A percentile compares a stretch with the other conserved stretches of the same genome.
phyloP scores from a whole-genome alignment of 208 protist species.

The Herpetomonas muscarum region DNA sequence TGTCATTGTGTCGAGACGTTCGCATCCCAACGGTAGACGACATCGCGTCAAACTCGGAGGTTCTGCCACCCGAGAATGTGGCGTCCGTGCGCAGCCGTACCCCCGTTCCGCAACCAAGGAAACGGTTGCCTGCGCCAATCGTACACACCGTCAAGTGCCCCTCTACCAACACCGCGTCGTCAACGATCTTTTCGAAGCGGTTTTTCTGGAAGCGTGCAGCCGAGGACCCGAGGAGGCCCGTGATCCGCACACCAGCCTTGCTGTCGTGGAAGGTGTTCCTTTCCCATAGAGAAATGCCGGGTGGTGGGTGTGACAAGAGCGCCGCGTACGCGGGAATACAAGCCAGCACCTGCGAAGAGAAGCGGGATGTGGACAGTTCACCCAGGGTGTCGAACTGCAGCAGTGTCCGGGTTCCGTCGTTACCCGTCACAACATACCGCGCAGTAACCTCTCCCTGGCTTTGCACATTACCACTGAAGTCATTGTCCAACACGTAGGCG shows the following conservation, averaged over 20 bases:
- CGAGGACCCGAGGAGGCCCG: constrained; percentile 45
- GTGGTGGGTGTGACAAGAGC: constrained; percentile 48
- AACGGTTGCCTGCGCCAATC: constrained; percentile 63
- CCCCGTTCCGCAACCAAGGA: constrained; percentile 46
- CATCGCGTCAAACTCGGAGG: no score
- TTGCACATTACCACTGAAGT: constrained; percentile 46
- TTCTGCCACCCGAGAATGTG: not conserved
- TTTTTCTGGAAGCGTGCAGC: constrained; percentile 52
- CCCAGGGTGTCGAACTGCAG: constrained; percentile 69
- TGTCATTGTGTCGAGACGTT: constrained; percentile 9
- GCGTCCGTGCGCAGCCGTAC: constrained; percentile 27
- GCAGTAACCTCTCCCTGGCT: constrained; percentile 57
- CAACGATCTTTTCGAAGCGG: constrained; percentile 43
- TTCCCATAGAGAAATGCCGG: constrained; percentile 60
- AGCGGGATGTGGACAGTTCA: constrained; percentile 32
- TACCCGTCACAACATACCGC: constrained; percentile 50
- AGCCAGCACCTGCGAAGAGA: constrained; percentile 58
- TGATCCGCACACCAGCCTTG: constrained; percentile 37
- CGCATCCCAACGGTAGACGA: no score
- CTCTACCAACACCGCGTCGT: constrained; percentile 44
- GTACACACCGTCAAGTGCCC: constrained; percentile 68
- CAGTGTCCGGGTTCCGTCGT: constrained; percentile 41
- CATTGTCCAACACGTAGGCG: constrained; percentile 53
- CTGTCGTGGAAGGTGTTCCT: constrained; percentile 54
- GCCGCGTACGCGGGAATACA: constrained; percentile 48